Evolutionary conservation across 2,329 filamentous ascomycete genomes (phyloP).

Genomic region (Tolypocladium cylindrosporum): DNA sequence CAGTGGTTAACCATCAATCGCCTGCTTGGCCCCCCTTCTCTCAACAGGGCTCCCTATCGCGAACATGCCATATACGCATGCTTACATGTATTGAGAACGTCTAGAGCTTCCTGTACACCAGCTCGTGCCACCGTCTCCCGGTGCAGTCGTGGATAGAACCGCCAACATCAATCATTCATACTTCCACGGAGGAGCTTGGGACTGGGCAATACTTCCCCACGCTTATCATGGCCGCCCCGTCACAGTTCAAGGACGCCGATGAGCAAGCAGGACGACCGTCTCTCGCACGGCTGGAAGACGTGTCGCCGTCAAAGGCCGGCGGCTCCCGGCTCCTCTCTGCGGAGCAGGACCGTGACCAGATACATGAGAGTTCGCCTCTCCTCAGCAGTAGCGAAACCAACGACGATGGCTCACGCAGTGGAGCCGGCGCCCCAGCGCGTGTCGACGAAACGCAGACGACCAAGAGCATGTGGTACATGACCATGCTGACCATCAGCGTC

Average conservation of each 20-base stretch:
- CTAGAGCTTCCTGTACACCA: background rate
- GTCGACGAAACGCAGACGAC: slow-evolving; percentile 41
- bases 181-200: background rate
- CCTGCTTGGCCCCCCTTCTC: background rate
- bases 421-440: background rate
- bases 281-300: background rate
- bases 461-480: slow-evolving; percentile 77
- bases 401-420: background rate
- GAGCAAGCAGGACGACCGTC: background rate
- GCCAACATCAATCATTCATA: background rate
- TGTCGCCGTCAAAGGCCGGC: background rate
- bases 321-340: slow-evolving; percentile 1
- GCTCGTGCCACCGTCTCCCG: background rate
- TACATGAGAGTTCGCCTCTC: slow-evolving; percentile 21
- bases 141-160: background rate
- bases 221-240: background rate
- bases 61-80: background rate
- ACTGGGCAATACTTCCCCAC: background rate
- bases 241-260: background rate
- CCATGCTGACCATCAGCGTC: slow-evolving; percentile 77
- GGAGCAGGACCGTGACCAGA: slow-evolving; percentile 9
- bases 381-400: slow-evolving; percentile 8
- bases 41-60: background rate
- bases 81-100: background rate
- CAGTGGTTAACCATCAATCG: background rate